Percentiles rank a stretch among this genome's conserved stretches.
Evolutionary conservation across 2,329 filamentous ascomycete genomes (phyloP).

Genomic region (Colletotrichum sp.): DNA sequence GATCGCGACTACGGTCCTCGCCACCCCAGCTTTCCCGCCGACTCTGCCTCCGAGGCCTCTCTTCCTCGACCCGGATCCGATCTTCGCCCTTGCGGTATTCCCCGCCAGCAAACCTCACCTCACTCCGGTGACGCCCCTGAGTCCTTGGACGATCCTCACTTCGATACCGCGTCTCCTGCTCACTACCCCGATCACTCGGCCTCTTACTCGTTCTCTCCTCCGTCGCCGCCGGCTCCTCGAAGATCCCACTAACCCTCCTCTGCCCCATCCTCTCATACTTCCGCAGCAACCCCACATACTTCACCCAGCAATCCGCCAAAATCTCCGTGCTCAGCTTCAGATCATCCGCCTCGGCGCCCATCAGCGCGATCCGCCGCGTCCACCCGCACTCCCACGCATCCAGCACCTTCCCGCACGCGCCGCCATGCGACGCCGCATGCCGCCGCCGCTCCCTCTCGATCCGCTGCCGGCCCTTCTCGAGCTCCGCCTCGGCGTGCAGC

Average conservation of each 20-base stretch:
- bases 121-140: neutral
- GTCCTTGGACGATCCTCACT: neutral
- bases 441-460: neutral
- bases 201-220: neutral
- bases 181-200: neutral
- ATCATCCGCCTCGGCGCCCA: neutral
- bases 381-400: neutral
- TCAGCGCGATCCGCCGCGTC: neutral
- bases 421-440: neutral
- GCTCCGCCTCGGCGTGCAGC: neutral
- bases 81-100: neutral
- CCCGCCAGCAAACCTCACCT: neutral
- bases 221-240: neutral
- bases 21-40: neutral
- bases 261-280: slow-evolving; percentile 9
- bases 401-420: neutral
- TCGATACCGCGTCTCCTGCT: no score
- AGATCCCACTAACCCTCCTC: neutral
- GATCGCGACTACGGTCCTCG: neutral
- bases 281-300: slow-evolving; percentile 7
- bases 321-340: slow-evolving; percentile 2
- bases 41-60: neutral
- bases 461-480: neutral
- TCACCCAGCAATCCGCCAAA: slow-evolving; percentile 5
- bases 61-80: neutral